Evolutionary conservation across 352 stramenopile genomes (phyloP).

Genomic region (Pythium aquatile): DNA sequence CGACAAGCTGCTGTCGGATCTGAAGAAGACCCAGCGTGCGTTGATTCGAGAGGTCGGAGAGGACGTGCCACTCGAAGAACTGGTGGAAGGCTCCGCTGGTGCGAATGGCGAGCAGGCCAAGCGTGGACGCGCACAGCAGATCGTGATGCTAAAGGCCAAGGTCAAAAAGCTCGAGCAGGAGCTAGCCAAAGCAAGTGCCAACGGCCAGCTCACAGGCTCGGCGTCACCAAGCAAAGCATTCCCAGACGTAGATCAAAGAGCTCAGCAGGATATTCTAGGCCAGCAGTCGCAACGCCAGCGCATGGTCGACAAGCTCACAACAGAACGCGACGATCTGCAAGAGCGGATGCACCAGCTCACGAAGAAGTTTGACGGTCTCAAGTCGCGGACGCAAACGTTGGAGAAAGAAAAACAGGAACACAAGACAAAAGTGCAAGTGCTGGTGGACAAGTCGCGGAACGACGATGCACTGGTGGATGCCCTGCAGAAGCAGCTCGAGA

Average conservation of each 20-base stretch:
- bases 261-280: constrained; percentile 52
- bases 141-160: constrained; percentile 82
- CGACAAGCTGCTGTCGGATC: constrained; percentile 47
- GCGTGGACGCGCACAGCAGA: constrained; percentile 75
- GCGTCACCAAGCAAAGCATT: not conserved
- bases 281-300: constrained; percentile 64
- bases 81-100: constrained; percentile 30
- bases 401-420: constrained; percentile 74
- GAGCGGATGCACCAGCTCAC: constrained; percentile 54
- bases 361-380: constrained; percentile 62
- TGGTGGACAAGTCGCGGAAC: constrained; percentile 79
- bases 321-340: constrained; percentile 56
- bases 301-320: constrained; percentile 55
- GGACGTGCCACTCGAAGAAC: constrained; percentile 48
- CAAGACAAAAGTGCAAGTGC: constrained; percentile 60
- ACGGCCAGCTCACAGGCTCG: not conserved
- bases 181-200: constrained; percentile 20
- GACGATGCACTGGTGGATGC: constrained; percentile 80
- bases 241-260: constrained; percentile 57
- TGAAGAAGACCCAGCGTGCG: constrained; percentile 73
- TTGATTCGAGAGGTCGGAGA: constrained; percentile 66
- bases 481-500: constrained; percentile 66
- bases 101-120: constrained; percentile 30
- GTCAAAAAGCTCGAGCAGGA: constrained; percentile 70
- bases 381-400: constrained; percentile 62